These are phyloP conservation scores for Heterococcus sp. DNA, from an alignment of 108 stramenopile species.

Conservation along the genomic window DNA sequence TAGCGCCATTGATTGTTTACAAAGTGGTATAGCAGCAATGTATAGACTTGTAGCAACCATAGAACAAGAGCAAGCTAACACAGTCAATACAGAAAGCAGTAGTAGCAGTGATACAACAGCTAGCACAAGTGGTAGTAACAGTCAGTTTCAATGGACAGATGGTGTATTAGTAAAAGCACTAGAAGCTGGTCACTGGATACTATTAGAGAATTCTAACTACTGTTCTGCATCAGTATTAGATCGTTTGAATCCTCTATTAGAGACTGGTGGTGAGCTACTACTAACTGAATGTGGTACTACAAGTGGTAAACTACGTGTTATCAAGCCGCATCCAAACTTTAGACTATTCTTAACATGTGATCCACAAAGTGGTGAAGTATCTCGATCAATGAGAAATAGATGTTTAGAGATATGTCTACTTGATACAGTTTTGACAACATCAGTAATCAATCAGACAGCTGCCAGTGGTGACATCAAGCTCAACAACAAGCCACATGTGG, in stretches of 20 bases:
- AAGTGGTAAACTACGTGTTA: constrained; percentile 61
- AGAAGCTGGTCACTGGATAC: constrained; percentile 84
- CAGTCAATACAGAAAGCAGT: too few relatives aligned
- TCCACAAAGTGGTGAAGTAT: constrained; percentile 79
- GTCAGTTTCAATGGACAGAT: constrained; percentile 84
- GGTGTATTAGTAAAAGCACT: constrained; percentile 87
- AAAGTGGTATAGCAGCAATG: too few relatives aligned
- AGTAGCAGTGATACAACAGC: too few relatives aligned
- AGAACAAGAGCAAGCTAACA: too few relatives aligned
- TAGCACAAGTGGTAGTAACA: too few relatives aligned
- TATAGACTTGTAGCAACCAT: too few relatives aligned
- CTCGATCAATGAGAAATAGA: constrained; percentile 97
- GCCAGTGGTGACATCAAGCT: too few relatives aligned
- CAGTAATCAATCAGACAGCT: too few relatives aligned
- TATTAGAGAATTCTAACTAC: constrained; percentile 88
- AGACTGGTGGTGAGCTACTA: constrained; percentile 82
- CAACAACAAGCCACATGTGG: too few relatives aligned
- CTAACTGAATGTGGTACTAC: constrained; percentile 83
- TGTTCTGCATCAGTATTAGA: constrained; percentile 95
- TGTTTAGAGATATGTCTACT: constrained; percentile 82
- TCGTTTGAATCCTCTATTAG: constrained; percentile 90
- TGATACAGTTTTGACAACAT: too few relatives aligned
- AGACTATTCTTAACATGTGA: constrained; percentile 90
- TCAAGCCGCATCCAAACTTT: constrained; percentile 87
- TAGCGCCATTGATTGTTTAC: too few relatives aligned